Conservation (phyloP, 2,329 filamentous ascomycete genomes). For the Penicillium sp. region DNA sequence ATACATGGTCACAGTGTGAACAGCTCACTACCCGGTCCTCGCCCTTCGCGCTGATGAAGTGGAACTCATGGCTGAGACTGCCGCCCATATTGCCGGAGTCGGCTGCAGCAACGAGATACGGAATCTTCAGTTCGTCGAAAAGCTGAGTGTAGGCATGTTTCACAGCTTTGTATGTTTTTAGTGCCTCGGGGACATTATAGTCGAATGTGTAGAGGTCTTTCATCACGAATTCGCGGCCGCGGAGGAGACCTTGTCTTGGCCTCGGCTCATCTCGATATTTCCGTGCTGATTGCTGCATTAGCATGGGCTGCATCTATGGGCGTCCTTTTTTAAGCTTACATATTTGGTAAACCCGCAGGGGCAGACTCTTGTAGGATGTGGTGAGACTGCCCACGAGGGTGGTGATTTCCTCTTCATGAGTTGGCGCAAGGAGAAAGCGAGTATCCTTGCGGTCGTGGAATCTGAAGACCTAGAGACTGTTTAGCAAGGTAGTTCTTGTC, state of each 20-base stretch:
- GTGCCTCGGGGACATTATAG: slow-evolving; percentile 65
- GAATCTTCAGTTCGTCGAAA: slow-evolving; percentile 81
- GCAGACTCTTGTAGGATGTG: slow-evolving; percentile 83
- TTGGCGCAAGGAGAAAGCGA: slow-evolving; percentile 80
- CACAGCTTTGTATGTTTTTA: slow-evolving; percentile 79
- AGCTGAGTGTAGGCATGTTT: slow-evolving; percentile 73
- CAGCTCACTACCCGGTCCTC: slow-evolving; percentile 87
- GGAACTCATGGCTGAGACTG: slow-evolving; percentile 91
- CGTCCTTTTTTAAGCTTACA: slow-evolving; percentile 58
- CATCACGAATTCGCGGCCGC: slow-evolving; percentile 93
- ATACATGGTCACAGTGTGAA: slow-evolving; percentile 71
- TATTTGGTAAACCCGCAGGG: slow-evolving; percentile 87
- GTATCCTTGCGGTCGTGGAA: slow-evolving; percentile 78
- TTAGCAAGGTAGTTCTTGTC: slow-evolving; percentile 26
- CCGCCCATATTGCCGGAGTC: slow-evolving; percentile 98
- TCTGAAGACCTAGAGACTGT: slow-evolving; percentile 68
- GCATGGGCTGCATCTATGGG: neutral
- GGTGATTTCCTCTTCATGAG: slow-evolving; percentile 97
- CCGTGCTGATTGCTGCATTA: slow-evolving; percentile 58
- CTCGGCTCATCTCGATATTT: slow-evolving; percentile 95
- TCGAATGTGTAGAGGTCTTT: slow-evolving; percentile 99
- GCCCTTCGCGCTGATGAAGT: slow-evolving; percentile 76
- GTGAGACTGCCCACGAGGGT: slow-evolving; percentile 72
- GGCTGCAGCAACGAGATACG: slow-evolving; percentile 82
- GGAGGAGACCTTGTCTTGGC: slow-evolving; percentile 83